phyloP scores from a whole-genome alignment of 2,329 filamentous ascomycete species.

The Talaromyces albobiverticillius region DNA sequence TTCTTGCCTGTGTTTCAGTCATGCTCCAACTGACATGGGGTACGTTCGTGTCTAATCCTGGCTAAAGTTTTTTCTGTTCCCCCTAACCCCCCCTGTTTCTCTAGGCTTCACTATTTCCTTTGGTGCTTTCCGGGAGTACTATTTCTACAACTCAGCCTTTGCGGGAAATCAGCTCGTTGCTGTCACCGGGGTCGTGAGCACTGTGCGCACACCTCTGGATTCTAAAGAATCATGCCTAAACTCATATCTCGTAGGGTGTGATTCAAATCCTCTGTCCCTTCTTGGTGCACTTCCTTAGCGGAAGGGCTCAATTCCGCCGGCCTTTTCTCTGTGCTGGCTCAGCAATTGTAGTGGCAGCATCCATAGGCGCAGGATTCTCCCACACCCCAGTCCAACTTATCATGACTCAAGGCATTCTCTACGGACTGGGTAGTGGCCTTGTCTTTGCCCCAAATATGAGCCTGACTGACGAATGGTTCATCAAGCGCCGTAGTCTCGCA shows the following conservation, averaged over 20 bases:
- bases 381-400: constrained; percentile 43
- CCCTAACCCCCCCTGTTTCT: neutral
- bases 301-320: neutral
- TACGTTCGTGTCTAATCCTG: neutral
- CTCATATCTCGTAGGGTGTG: neutral
- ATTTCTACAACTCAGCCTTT: constrained; percentile 30
- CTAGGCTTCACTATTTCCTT: constrained; percentile 61
- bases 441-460: constrained; percentile 50
- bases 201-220: neutral
- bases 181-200: neutral
- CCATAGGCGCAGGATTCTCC: constrained; percentile 18
- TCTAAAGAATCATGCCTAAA: neutral
- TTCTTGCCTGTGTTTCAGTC: constrained; percentile 34
- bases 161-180: neutral
- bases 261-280: neutral
- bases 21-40: constrained; percentile 50
- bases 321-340: neutral
- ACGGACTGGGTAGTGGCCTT: constrained; percentile 49
- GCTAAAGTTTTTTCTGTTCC: neutral
- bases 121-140: constrained; percentile 70
- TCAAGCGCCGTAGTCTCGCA: constrained; percentile 50
- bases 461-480: constrained; percentile 55
- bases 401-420: constrained; percentile 41
- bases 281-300: neutral
- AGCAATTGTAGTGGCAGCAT: neutral